Evolutionary conservation across 371 early-diverging fungal genomes (phyloP), one percentile per base, ranked within the genome.

Genomic region (Saksenaea oblongispora): DNA sequence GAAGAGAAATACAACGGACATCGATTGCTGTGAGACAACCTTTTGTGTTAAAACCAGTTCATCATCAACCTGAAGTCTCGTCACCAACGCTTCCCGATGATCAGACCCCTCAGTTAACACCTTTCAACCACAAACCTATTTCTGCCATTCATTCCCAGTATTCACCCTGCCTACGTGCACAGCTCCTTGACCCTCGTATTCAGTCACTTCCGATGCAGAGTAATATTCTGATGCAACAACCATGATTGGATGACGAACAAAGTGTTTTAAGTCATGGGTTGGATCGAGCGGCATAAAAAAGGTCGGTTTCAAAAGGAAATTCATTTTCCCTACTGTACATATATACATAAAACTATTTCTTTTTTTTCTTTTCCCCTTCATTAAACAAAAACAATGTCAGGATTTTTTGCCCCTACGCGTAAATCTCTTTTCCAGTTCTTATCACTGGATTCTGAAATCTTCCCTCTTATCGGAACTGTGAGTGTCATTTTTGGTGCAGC

Each of bases 401-500:
- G 63, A 31, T 62, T 62, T 42, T 39, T 62, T 24, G 63, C 56
- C 13, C 63, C 64, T 55, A 26, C 59, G 3, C 39, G 47, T 65
- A 60, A 65, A 31, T 28, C 42, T 14, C 14, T 65, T 11, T 44
- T 27, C 42, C 62, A 58, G 11, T 66, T 65, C 41, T 34, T 70
- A 8, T 61, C 66, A 2, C 35, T 66, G 24, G 70, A 70, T 36
- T 58, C 66, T 15, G 70, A 70, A 66, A 66, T 66, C 44, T 65
- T 58, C 58, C 66, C 66, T 14, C 28, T 70, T 22, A 15, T 70
- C 2, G 66, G 61, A 8, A 44, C 62, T 7, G 51, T 70, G n/a
- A 24, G 27, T 0, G 27, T 36, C 18, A 62, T 51, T 2, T 36
- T 35, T 34, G 61, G 53, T 17, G 26, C 41, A 28, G 66, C 62